Percentiles rank a stretch among this genome's conserved stretches.
These are phyloP conservation scores for Fusarium annulatum DNA, from an alignment of 2,329 filamentous ascomycete species.

Conservation along the genomic window DNA sequence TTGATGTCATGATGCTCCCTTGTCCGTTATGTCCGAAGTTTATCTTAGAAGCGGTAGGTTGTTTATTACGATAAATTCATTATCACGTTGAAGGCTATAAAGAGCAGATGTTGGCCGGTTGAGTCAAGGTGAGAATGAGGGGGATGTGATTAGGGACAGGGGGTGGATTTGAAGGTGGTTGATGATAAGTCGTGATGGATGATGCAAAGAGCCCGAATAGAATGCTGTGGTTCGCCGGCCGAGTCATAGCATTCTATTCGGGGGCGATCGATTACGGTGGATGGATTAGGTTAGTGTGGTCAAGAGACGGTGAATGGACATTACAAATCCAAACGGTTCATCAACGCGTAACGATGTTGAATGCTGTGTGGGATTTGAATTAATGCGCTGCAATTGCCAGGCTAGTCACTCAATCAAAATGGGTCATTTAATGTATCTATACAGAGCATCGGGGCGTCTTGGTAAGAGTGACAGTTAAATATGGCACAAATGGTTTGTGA, in stretches of 20 bases:
- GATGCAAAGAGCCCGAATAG: slow-evolving; percentile 39
- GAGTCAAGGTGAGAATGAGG: slow-evolving; percentile 28
- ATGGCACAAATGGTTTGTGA: too few relatives aligned
- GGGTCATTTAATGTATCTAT: too few relatives aligned
- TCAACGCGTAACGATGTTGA: neutral
- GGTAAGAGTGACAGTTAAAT: neutral
- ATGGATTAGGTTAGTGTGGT: slow-evolving; percentile 19
- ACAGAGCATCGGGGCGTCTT: neutral
- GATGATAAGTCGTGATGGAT: slow-evolving; percentile 34
- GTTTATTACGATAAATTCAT: slow-evolving; percentile 36
- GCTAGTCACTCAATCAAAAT: neutral
- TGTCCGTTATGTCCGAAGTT: slow-evolving; percentile 28
- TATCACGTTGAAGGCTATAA: slow-evolving; percentile 25
- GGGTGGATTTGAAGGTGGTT: neutral
- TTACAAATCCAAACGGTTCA: slow-evolving; percentile 16
- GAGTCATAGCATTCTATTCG: slow-evolving; percentile 21
- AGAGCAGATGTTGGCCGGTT: slow-evolving; percentile 1
- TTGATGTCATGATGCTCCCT: slow-evolving; percentile 29
- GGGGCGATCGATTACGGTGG: slow-evolving; percentile 14
- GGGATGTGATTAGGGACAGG: neutral
- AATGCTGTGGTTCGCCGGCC: slow-evolving; percentile 34
- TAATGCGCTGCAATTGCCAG: neutral
- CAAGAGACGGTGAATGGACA: neutral
- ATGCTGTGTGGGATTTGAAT: too few relatives aligned
- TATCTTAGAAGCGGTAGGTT: neutral